A percentile compares a stretch with the other conserved stretches of the same genome.
Evolutionary conservation across 1,284 basidiomycete genomes (phyloP).

Genomic region (Leccinum pseudoinsigne): DNA sequence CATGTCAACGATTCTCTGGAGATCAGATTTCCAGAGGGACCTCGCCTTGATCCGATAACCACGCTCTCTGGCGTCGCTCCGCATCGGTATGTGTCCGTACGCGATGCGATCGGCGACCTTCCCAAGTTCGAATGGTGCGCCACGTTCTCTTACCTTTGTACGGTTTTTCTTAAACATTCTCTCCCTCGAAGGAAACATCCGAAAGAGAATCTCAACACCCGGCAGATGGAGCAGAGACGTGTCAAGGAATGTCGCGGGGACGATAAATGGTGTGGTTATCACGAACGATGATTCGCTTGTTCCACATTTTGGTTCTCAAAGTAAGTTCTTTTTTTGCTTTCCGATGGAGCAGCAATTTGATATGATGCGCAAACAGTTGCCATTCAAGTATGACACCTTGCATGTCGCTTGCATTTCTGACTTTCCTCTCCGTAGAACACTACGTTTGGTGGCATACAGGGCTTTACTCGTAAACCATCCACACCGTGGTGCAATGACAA

Average conservation of each 20-base stretch:
- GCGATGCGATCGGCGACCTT: constrained; percentile 70
- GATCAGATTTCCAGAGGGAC: constrained; percentile 47
- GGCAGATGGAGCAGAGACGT: constrained; percentile 16
- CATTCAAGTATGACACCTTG: no score
- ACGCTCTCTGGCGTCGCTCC: constrained; percentile 48
- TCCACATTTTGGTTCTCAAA: no score
- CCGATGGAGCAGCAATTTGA: no score
- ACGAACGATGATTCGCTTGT: no score
- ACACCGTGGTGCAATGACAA: no score
- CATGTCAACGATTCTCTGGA: constrained; percentile 43
- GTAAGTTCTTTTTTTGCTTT: no score
- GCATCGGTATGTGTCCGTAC: constrained; percentile 54
- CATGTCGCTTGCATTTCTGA: no score
- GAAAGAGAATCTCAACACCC: neutral
- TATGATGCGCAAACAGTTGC: no score
- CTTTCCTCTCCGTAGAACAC: no score
- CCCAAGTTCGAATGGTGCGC: constrained; percentile 67
- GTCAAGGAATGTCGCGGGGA: constrained; percentile 39
- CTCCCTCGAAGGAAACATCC: constrained; percentile 30
- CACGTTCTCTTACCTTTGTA: neutral
- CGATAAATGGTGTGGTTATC: constrained; percentile 43
- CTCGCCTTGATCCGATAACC: constrained; percentile 45
- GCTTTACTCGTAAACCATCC: no score
- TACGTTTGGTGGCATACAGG: no score
- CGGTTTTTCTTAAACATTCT: constrained; percentile 1